phyloP scores from a whole-genome alignment of 2,329 filamentous ascomycete genomes.

The Lasiodiplodia gonubiensis region DNA sequence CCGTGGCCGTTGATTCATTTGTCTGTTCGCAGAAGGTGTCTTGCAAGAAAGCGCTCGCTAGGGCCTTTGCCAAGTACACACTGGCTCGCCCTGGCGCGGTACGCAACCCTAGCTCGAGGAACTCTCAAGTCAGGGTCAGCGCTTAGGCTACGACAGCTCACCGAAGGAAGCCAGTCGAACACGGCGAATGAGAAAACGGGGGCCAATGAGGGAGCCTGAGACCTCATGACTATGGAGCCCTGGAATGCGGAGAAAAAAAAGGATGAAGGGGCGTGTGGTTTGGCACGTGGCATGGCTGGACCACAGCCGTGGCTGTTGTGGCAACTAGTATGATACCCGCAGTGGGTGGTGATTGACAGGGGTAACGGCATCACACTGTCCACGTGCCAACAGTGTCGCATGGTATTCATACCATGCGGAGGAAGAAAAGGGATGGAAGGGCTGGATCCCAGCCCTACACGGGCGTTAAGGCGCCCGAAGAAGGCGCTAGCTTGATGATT shows the following conservation, averaged over 20 bases:
- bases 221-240: neutral
- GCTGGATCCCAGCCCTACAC: neutral
- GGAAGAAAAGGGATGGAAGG: neutral
- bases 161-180: neutral
- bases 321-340: slow-evolving; percentile 1
- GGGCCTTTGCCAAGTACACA: slow-evolving; percentile 93
- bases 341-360: slow-evolving; percentile 1
- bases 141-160: neutral
- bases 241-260: neutral
- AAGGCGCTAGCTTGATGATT: neutral
- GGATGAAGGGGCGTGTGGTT: neutral
- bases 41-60: slow-evolving; percentile 92
- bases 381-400: slow-evolving; percentile 9
- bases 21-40: slow-evolving; percentile 96
- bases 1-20: slow-evolving; percentile 94
- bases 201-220: too few species aligned
- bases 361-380: slow-evolving; percentile 2
- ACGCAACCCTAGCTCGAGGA: slow-evolving; percentile 30
- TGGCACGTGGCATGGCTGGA: neutral
- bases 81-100: slow-evolving; percentile 53
- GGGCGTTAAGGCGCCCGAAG: slow-evolving; percentile 4
- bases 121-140: slow-evolving; percentile 17
- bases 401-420: neutral
- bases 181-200: neutral
- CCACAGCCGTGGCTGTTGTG: neutral